Evolutionary conservation across 257 asterid genomes (phyloP).

Genomic region (Craterostigma plantagineum): DNA sequence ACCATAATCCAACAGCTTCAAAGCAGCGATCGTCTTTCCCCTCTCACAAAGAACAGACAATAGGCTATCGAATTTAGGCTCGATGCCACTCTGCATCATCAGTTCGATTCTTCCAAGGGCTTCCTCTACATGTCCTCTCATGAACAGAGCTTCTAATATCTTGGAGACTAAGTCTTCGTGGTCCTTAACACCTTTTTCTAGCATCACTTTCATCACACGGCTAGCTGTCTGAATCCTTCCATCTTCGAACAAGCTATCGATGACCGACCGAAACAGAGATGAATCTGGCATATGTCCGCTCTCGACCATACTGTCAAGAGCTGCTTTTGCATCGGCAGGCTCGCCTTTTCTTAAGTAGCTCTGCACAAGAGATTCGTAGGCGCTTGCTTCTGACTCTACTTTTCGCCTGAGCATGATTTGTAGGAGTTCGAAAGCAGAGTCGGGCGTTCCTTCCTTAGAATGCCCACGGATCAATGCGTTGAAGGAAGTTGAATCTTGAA

Average conservation of each 20-base stretch:
- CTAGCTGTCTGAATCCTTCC: constrained; percentile 92
- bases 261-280: constrained; percentile 47
- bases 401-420: constrained; percentile 60
- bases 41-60: constrained; percentile 50
- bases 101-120: constrained; percentile 78
- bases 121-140: constrained; percentile 94
- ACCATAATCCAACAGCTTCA: constrained; percentile 57
- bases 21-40: constrained; percentile 64
- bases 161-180: constrained; percentile 49
- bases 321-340: constrained; percentile 67
- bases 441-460: constrained; percentile 62
- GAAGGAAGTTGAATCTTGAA: constrained; percentile 54
- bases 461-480: constrained; percentile 59
- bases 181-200: constrained; percentile 69
- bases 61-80: constrained; percentile 44
- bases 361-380: constrained; percentile 42
- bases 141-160: constrained; percentile 58
- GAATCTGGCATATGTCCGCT: constrained; percentile 69
- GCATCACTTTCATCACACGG: constrained; percentile 80
- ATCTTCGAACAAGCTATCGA: constrained; percentile 76
- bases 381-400: constrained; percentile 30
- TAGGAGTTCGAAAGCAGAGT: constrained; percentile 53
- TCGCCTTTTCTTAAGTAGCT: constrained; percentile 59
- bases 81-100: constrained; percentile 48
- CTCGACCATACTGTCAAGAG: constrained; percentile 79